Conservation (phyloP, 805 yeast species). For the Ascoidea asiatica region DNA sequence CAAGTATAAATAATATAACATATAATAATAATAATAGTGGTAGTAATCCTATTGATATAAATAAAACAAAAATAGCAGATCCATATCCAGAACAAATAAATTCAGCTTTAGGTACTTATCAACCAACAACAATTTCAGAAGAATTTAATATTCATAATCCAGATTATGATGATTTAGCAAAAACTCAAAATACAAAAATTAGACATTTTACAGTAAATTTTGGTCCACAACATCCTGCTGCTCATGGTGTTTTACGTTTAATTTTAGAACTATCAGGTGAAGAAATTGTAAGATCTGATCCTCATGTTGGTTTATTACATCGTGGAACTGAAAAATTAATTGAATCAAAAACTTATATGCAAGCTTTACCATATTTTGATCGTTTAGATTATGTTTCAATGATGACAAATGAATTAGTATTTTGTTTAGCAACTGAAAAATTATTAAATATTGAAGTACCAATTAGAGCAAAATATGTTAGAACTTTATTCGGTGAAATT, state of each 20-base stretch:
- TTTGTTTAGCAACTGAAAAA: conserved; percentile 74
- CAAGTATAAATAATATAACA: too few species aligned
- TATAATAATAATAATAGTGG: too few species aligned
- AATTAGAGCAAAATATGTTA: conserved; percentile 68
- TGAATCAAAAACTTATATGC: conserved; percentile 75
- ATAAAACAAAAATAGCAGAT: too few species aligned
- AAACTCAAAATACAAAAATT: conserved; percentile 32
- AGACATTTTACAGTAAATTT: conserved; percentile 84
- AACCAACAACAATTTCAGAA: conserved; percentile 15
- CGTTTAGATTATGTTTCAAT: conserved; percentile 73
- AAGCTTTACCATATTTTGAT: conserved; percentile 81
- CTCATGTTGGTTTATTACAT: conserved; percentile 79
- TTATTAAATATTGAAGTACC: conserved; percentile 77
- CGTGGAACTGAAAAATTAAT: conserved; percentile 85
- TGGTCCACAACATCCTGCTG: conserved; percentile 94
- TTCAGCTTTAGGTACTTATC: conserved; percentile 27
- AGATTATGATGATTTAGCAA: conserved; percentile 12
- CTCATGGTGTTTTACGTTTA: conserved; percentile 82
- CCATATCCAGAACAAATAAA: conserved; percentile 14
- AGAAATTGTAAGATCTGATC: conserved; percentile 77
- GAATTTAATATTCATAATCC: conserved; percentile 24
- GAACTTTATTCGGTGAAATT: conserved; percentile 79
- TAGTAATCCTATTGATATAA: too few species aligned
- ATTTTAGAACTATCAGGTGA: conserved; percentile 82
- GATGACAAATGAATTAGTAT: conserved; percentile 88